phyloP scores from a whole-genome alignment of 140 eudicot species.

The Bidens hawaiensis region DNA sequence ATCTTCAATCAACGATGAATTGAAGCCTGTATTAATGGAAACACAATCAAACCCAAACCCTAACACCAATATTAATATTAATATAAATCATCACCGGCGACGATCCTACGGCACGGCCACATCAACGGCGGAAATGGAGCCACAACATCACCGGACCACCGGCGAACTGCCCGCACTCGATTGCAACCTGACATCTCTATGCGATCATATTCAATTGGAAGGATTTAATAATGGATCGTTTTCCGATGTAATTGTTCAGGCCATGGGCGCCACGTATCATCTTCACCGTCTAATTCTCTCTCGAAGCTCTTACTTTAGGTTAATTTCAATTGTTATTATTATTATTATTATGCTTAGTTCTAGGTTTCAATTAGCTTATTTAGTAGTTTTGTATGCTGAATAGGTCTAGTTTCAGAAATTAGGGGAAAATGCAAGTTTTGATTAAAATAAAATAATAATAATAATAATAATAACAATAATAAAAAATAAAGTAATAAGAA shows the following conservation, averaged over 20 bases:
- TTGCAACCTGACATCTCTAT: slow-evolving; percentile 70
- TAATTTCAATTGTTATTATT: too few relatives aligned
- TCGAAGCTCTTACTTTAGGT: slow-evolving; percentile 96
- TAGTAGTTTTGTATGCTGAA: too few relatives aligned
- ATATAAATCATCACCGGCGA: slow-evolving; percentile 22
- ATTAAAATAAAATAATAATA: too few relatives aligned
- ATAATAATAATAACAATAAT: too few relatives aligned
- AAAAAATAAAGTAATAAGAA: too few relatives aligned
- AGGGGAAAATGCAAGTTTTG: too few relatives aligned
- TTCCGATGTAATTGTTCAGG: slow-evolving; percentile 81
- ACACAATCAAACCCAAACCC: slow-evolving; percentile 15
- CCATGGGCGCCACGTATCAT: slow-evolving; percentile 78
- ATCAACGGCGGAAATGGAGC: slow-evolving; percentile 39
- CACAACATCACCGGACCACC: slow-evolving; percentile 43
- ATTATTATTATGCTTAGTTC: too few relatives aligned
- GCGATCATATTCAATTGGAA: slow-evolving; percentile 82
- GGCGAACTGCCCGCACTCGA: slow-evolving; percentile 54
- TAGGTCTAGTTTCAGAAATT: too few relatives aligned
- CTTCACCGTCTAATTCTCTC: slow-evolving; percentile 95
- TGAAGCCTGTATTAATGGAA: slow-evolving; percentile 29
- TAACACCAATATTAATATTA: too few relatives aligned
- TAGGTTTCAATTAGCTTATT: too few relatives aligned
- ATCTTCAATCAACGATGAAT: too few relatives aligned
- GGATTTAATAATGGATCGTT: slow-evolving; percentile 81
- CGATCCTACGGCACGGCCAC: slow-evolving; percentile 25